Conservation (phyloP, 345 rosid species). For the Ceriops tagal region DNA sequence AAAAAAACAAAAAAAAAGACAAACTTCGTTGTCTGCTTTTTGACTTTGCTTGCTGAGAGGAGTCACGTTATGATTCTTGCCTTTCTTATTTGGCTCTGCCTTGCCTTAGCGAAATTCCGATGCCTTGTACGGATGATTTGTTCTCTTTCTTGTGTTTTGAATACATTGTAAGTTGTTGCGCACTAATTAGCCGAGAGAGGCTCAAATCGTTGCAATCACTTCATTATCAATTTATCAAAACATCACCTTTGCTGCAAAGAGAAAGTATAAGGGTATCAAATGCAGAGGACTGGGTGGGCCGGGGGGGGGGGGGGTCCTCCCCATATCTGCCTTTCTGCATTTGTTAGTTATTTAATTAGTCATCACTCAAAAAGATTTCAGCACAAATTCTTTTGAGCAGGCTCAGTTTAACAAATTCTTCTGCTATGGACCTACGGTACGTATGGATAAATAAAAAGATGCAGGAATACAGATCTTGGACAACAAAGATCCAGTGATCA, state of each 20-base stretch:
- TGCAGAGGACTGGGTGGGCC: background rate
- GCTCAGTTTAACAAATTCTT: too few relatives aligned
- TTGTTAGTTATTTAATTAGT: background rate
- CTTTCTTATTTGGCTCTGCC: slow-evolving; percentile 10
- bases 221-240: background rate
- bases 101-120: background rate
- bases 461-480: too few relatives aligned
- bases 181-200: background rate
- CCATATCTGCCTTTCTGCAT: slow-evolving; percentile 2
- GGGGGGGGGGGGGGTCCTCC: background rate
- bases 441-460: too few relatives aligned
- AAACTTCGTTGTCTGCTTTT: slow-evolving; percentile 22
- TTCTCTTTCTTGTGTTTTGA: background rate
- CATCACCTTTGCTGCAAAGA: background rate
- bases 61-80: slow-evolving; percentile 21
- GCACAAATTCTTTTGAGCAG: too few relatives aligned
- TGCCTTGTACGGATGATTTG: background rate
- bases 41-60: slow-evolving; percentile 43
- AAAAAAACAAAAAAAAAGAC: background rate
- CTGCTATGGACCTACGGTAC: too few relatives aligned
- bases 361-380: too few relatives aligned
- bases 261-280: slow-evolving; percentile 9
- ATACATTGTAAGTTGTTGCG: background rate
- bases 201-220: background rate
- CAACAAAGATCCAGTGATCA: too few relatives aligned